Evolutionary conservation across 495 filamentous ascomycete genomes (phyloP).

Genomic region (Bathelium albidoporum): DNA sequence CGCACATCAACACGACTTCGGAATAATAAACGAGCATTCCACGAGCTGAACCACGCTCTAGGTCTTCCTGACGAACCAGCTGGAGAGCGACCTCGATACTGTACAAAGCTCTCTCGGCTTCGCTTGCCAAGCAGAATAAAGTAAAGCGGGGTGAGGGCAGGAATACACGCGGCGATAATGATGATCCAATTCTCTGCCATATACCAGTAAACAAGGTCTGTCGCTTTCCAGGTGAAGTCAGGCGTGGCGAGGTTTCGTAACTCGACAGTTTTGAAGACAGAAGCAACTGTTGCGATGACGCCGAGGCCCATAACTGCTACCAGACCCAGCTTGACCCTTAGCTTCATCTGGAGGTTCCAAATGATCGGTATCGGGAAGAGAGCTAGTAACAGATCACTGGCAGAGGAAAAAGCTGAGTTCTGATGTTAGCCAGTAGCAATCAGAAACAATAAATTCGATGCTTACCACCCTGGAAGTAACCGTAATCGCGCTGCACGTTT

Average conservation of each 20-base stretch:
- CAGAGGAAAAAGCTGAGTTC: neutral
- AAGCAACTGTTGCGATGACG: neutral
- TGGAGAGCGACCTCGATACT: neutral
- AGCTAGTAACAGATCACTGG: neutral
- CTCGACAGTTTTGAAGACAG: neutral
- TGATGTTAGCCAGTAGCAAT: neutral
- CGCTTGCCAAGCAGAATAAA: neutral
- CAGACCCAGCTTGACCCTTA: neutral
- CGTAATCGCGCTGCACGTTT: neutral
- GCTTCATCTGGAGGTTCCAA: neutral
- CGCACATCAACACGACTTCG: no score
- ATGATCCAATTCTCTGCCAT: neutral
- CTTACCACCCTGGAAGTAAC: neutral
- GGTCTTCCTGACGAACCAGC: no score
- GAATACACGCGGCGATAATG: neutral
- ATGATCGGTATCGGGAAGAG: neutral
- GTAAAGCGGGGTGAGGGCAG: neutral
- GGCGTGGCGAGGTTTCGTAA: neutral
- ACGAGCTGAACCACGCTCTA: no score
- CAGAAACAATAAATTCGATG: neutral
- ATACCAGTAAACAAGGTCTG: neutral
- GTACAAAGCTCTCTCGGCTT: neutral
- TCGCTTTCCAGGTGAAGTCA: neutral
- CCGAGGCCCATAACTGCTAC: neutral
- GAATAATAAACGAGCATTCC: no score